Base-by-base conservation (phyloP, 768 basidiomycete species). In the Leccinum longicurvipes region DNA sequence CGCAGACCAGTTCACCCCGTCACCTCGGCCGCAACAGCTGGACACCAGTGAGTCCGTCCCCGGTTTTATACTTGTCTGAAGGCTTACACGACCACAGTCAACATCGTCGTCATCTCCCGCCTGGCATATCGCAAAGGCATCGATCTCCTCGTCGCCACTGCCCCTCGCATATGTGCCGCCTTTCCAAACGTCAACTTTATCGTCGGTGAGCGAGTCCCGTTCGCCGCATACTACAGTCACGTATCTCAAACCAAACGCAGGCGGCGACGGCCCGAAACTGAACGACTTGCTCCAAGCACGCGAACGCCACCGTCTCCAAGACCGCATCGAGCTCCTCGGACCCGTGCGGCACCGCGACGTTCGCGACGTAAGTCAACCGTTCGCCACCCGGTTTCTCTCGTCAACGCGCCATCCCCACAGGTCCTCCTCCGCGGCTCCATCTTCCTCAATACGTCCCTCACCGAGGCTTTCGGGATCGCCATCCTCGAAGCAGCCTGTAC, bases 391-490 rank as follows among this genome's bases (percentile, higher is more conserved):
- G 5, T 5, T n/a, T n/a, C 9, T 14, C 21, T 10, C 11, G 17
- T 39, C 24, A 28, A 54, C 29, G 36, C 50, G 19, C 23, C 6
- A 14, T n/a, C 14, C 4, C 11, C 24, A n/a, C 19, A 94, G 92
- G 86, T 97, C n/a, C 80, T 99, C 11, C 77, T 78, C 7, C 85
- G 84, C 42, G 97, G 95, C 1, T 80, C 91, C 12, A 94, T 99
- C 57, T 99, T 89, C 73, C 78, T 99, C 77, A 97, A 95, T 66
- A 95, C 97, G 0, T 95, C 93, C 0, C 79, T 98, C 24, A 98
- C 96, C 1, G 97, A 98, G 69, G 83, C 97, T 0, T 99, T 98
- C 62, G 96, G 97, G 0, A 98, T 96, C 60, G 91, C 90, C n/a
- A 94, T 96, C 60, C 81, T 99, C 42, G 97, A 99, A 75, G 97